Base-by-base conservation (phyloP, 495 filamentous ascomycete species). In the Podospora didyma region DNA sequence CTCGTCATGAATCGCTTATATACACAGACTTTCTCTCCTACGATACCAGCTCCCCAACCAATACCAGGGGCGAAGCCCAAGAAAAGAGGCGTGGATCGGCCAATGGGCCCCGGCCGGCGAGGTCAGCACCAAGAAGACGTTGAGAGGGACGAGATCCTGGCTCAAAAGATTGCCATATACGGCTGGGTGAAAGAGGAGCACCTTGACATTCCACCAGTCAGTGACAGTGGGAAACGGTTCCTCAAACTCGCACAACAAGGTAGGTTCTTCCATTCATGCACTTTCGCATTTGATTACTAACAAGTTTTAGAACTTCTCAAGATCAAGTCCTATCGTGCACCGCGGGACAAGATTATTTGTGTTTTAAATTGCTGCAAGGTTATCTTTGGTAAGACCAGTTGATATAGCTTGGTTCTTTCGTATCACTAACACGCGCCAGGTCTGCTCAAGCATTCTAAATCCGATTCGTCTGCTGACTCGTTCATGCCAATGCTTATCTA, bases 71-170 rank as follows among this genome's bases (percentile, higher is more conserved):
- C 78, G 44, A 92, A 86, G 65, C 84, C 85, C 26, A 89, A 83
- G 65, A 79, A 82, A 59, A 85, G 82, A 62, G 83, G 85, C 52
- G 78, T 79, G 21, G 88, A 92, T 51, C 81, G 84, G 46, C 78
- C 82, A 1, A 76, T 88, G 67, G 89, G 91, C 6, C 89, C 90
- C 0, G 93, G 94, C 47, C 80, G 94, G 59, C 81, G 86, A 60
- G 94, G 94, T 6, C 94, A 99, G 68, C 94, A 99, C 68, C 95
- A 99, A 71, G 94, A 99, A 70, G 94, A 99, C 71, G 90, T 99
- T 49, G 94, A 99, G 68, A 80, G 94, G 24, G 94, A 99, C 70
- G 94, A 96, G 49, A 83, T 99, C 19, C 74, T 99, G 49, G 88
- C 91, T 2, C 95, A 97, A 71, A 97, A 97, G 75, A 88, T 99